Percentiles rank a stretch among this genome's conserved stretches.
Evolutionary conservation across 1,284 basidiomycete genomes (phyloP).

Genomic region (Apiotrichum laibachii): DNA sequence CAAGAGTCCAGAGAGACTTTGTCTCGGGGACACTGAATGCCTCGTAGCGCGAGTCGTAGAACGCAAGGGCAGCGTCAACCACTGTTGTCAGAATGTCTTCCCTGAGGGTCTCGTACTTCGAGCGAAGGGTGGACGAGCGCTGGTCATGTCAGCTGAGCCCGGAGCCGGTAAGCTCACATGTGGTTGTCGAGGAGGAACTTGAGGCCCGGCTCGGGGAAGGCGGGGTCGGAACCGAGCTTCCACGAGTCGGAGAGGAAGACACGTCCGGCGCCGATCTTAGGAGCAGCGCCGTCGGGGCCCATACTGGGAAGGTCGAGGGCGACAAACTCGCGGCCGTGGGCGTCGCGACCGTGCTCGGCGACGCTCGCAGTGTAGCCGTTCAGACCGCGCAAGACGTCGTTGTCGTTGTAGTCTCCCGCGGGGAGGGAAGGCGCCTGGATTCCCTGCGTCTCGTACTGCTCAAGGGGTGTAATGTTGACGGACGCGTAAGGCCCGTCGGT

Average conservation of each 20-base stretch:
- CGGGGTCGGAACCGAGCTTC: constrained; percentile 20
- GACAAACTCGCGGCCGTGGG: constrained; percentile 9
- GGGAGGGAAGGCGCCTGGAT: constrained; percentile 5
- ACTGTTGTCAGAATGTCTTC: constrained; percentile 24
- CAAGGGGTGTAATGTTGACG: constrained; percentile 2
- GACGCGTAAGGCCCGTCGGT: background rate
- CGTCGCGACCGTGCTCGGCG: constrained; percentile 6
- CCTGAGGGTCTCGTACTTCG: constrained; percentile 26
- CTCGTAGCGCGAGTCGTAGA: constrained; percentile 31
- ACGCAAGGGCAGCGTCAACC: constrained; percentile 32
- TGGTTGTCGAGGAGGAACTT: constrained; percentile 25
- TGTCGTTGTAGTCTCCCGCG: constrained; percentile 2
- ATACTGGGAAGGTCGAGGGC: background rate
- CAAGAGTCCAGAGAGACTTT: constrained; percentile 28
- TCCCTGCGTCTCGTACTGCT: constrained; percentile 3
- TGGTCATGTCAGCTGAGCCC: background rate
- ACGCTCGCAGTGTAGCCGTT: constrained; percentile 8
- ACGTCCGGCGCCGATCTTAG: background rate
- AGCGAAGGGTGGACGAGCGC: constrained; percentile 34
- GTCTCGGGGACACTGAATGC: constrained; percentile 24
- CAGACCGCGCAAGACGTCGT: constrained; percentile 1
- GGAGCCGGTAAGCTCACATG: constrained; percentile 20
- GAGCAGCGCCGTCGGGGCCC: no score
- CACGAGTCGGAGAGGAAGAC: constrained; percentile 27
- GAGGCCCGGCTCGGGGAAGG: constrained; percentile 32